A percentile compares a stretch with the other conserved stretches of the same genome.
Evolutionary conservation across 192 early-diverging fungal species (phyloP).

Genomic region (Dissophora ornata): DNA sequence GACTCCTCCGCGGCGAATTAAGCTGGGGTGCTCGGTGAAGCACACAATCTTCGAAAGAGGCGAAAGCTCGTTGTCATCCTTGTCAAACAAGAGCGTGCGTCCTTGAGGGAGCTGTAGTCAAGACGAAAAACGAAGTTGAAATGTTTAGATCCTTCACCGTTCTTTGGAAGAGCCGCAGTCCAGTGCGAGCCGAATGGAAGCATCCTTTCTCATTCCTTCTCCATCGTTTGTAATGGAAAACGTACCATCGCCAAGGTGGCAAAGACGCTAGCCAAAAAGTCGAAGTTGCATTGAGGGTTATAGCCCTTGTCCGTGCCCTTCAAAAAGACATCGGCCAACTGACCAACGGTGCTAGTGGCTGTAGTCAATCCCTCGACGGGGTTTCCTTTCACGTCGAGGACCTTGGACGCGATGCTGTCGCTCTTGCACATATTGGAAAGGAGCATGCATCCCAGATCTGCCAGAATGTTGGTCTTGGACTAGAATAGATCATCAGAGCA

Average conservation of each 20-base stretch:
- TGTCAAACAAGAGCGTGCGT: constrained; percentile 76
- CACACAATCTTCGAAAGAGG: constrained; percentile 88
- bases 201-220: too few relatives aligned
- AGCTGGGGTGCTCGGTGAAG: constrained; percentile 83
- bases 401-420: constrained; percentile 64
- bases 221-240: too few relatives aligned
- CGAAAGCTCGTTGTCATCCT: constrained; percentile 72
- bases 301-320: constrained; percentile 81
- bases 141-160: too few relatives aligned
- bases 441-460: constrained; percentile 90
- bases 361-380: constrained; percentile 55
- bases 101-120: constrained; percentile 65
- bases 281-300: constrained; percentile 83
- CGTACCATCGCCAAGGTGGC: constrained; percentile 81
- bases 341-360: constrained; percentile 74
- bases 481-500: too few relatives aligned
- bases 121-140: constrained; percentile 1
- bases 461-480: constrained; percentile 63
- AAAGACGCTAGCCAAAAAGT: constrained; percentile 94
- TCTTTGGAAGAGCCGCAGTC: too few relatives aligned
- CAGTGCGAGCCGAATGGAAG: too few relatives aligned
- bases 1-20: constrained; percentile 92
- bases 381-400: constrained; percentile 59
- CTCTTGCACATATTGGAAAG: constrained; percentile 91
- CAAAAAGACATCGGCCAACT: constrained; percentile 90